Conservation (phyloP, 2,329 filamentous ascomycete genomes). For the Xylogone sp. region DNA sequence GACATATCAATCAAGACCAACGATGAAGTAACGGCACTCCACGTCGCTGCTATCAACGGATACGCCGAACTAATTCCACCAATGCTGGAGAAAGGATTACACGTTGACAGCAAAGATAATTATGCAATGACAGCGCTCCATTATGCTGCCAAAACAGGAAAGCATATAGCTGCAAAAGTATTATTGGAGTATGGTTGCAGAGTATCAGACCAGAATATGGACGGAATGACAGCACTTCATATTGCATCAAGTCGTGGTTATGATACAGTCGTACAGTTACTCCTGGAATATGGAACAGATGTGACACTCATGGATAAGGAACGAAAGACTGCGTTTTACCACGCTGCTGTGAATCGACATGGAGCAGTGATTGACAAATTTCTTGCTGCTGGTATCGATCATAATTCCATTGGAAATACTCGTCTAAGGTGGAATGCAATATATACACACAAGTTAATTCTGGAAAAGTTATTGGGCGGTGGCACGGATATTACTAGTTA, state of each 20-base stretch:
- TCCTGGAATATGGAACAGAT: slow-evolving; percentile 3
- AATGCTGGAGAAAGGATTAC: not conserved
- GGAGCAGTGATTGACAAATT: slow-evolving; percentile 20
- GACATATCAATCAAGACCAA: slow-evolving; percentile 9
- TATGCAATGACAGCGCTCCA: not conserved
- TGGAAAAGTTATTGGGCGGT: slow-evolving; percentile 19
- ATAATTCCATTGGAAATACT: slow-evolving; percentile 21
- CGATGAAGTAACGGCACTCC: slow-evolving; percentile 9
- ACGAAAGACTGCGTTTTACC: slow-evolving; percentile 9
- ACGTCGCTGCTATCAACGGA: slow-evolving; percentile 10
- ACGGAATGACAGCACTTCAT: slow-evolving; percentile 7
- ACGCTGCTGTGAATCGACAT: slow-evolving; percentile 22
- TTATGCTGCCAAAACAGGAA: not conserved
- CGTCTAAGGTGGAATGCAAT: slow-evolving; percentile 16
- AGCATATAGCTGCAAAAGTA: not conserved
- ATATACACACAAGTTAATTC: slow-evolving; percentile 21
- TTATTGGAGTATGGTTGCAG: slow-evolving; percentile 5
- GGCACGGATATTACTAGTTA: not conserved
- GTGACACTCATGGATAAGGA: slow-evolving; percentile 1
- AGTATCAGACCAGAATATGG: slow-evolving; percentile 1
- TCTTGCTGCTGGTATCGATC: slow-evolving; percentile 20
- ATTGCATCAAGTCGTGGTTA: slow-evolving; percentile 5
- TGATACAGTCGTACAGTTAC: slow-evolving; percentile 4
- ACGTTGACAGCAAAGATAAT: not conserved
- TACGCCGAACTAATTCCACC: not conserved